Conservation (phyloP, 768 basidiomycete genomes). For the Calocybe indica region DNA sequence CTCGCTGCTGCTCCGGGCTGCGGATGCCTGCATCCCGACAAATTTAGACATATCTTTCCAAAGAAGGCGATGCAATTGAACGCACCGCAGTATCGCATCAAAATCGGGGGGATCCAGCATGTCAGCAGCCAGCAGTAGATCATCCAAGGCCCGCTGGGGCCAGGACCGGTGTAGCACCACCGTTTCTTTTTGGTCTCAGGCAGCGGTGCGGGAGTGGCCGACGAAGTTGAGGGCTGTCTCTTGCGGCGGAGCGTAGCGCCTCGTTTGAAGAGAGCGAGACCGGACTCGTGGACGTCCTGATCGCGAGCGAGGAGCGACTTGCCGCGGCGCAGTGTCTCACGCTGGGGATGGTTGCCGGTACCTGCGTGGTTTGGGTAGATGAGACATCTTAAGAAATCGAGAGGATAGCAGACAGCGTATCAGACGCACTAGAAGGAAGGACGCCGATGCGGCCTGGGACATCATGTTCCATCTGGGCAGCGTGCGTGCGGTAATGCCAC, state of each 20-base stretch:
- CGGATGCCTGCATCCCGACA: slow-evolving; percentile 58
- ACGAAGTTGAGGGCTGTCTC: slow-evolving; percentile 39
- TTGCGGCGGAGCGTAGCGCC: slow-evolving; percentile 75
- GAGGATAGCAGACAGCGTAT: slow-evolving; percentile 16
- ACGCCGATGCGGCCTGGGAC: slow-evolving; percentile 60
- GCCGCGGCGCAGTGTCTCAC: slow-evolving; percentile 65
- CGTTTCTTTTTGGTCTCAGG: slow-evolving; percentile 32
- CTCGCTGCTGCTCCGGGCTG: slow-evolving; percentile 89
- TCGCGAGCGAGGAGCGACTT: slow-evolving; percentile 88
- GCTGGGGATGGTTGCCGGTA: slow-evolving; percentile 75
- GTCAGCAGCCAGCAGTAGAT: slow-evolving; percentile 88
- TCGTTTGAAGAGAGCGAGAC: slow-evolving; percentile 87
- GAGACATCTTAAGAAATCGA: slow-evolving; percentile 8
- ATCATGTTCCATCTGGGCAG: slow-evolving; percentile 70
- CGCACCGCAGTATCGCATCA: slow-evolving; percentile 77
- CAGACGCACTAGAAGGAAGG: slow-evolving; percentile 69
- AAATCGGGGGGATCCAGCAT: slow-evolving; percentile 69
- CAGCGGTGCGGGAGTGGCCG: slow-evolving; percentile 27
- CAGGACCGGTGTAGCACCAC: slow-evolving; percentile 71
- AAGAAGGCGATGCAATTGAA: slow-evolving; percentile 11
- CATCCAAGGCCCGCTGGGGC: slow-evolving; percentile 94
- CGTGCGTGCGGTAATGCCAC: slow-evolving; percentile 91
- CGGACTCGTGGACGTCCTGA: slow-evolving; percentile 87
- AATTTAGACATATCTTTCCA: neutral
- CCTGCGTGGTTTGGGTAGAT: slow-evolving; percentile 28